phyloP scores from a whole-genome alignment of 2,329 filamentous ascomycete genomes.

The Colletotrichum costaricense region DNA sequence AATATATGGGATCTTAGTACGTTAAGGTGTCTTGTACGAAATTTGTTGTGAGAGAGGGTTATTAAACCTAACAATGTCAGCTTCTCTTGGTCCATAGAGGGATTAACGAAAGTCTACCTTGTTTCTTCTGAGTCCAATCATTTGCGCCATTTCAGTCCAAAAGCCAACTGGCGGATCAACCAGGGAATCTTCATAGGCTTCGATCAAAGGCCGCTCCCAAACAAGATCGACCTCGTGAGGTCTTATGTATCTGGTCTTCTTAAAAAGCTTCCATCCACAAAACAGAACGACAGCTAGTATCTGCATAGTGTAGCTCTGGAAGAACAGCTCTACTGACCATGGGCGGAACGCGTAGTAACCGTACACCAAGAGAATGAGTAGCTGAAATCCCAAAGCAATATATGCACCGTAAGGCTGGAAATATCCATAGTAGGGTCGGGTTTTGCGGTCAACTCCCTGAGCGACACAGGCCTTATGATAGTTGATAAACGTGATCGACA shows the following conservation, averaged over 20 bases:
- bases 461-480: constrained; percentile 66
- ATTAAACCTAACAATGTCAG: neutral
- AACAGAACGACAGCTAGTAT: constrained; percentile 65
- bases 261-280: constrained; percentile 71
- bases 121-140: neutral
- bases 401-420: constrained; percentile 70
- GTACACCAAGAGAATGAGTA: constrained; percentile 60
- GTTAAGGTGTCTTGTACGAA: neutral
- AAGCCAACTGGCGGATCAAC: neutral
- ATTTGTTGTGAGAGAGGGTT: neutral
- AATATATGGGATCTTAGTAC: neutral
- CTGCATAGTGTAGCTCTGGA: constrained; percentile 68
- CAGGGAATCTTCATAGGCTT: constrained; percentile 61
- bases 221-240: constrained; percentile 68
- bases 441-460: constrained; percentile 57
- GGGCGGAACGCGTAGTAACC: constrained; percentile 63
- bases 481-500: constrained; percentile 66
- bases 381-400: constrained; percentile 55
- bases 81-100: neutral
- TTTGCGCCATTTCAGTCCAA: neutral
- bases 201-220: constrained; percentile 70
- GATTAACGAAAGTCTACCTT: neutral
- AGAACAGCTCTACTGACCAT: constrained; percentile 56
- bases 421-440: constrained; percentile 67
- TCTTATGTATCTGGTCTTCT: constrained; percentile 65